Conservation (phyloP, 768 basidiomycete species). For the Lyophyllum semitale region DNA sequence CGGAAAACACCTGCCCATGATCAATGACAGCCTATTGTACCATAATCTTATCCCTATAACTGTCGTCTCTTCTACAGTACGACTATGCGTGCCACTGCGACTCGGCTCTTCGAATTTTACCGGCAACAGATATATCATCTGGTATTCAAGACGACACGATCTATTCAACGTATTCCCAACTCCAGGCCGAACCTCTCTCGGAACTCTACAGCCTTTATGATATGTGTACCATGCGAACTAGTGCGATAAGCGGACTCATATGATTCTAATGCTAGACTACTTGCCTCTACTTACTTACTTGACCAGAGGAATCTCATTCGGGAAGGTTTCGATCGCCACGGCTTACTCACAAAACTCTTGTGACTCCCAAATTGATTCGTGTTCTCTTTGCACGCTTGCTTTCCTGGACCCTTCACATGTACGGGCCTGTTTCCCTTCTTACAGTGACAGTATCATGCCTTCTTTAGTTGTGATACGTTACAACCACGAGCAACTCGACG, state of each 20-base stretch:
- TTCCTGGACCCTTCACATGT: too few species aligned
- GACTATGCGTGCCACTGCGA: background rate
- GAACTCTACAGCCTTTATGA: too few species aligned
- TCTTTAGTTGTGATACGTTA: too few species aligned
- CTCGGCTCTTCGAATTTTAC: too few species aligned
- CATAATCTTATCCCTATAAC: background rate
- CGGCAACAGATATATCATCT: background rate
- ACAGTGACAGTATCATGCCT: too few species aligned
- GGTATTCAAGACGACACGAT: background rate
- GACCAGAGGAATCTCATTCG: background rate
- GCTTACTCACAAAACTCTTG: background rate
- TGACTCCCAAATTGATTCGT: background rate
- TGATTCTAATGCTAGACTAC: background rate
- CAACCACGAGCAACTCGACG: too few species aligned
- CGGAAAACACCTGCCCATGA: background rate
- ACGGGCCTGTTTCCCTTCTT: too few species aligned
- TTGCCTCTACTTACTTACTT: background rate
- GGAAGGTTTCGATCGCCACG: background rate
- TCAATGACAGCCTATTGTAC: constrained; percentile 7
- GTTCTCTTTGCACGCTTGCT: too few species aligned
- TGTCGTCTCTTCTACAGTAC: background rate
- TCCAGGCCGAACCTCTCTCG: background rate
- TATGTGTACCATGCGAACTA: background rate
- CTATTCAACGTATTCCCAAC: too few species aligned
- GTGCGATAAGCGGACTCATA: background rate